Evolutionary conservation across 805 yeast genomes (phyloP).

Genomic region (Candida manassasensis): DNA sequence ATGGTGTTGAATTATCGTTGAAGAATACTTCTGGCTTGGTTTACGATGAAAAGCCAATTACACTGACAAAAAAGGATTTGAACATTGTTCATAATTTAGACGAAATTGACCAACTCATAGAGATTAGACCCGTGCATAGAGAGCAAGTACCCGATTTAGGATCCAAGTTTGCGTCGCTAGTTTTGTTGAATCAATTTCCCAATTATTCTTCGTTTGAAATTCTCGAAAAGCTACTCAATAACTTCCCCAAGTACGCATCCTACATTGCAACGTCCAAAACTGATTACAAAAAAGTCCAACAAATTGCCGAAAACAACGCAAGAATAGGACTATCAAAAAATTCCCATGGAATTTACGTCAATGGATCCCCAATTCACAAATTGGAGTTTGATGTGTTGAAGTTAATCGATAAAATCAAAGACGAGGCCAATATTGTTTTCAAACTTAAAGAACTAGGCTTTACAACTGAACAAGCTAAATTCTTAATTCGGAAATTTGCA

Average conservation of each 20-base stretch:
- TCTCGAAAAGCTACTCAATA: conserved; percentile 37
- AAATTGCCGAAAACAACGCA: conserved; percentile 25
- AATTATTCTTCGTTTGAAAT: conserved; percentile 24
- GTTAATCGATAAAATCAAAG: conserved; percentile 34
- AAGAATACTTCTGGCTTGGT: conserved; percentile 66
- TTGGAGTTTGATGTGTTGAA: conserved; percentile 40
- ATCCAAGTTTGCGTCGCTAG: conserved; percentile 36
- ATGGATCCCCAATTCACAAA: conserved; percentile 60
- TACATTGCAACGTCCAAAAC: conserved; percentile 19
- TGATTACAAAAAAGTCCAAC: conserved; percentile 18
- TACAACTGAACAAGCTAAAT: conserved; percentile 25
- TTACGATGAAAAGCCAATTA: conserved; percentile 52
- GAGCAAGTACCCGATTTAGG: conserved; percentile 35
- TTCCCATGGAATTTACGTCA: conserved; percentile 54
- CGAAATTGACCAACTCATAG: conserved; percentile 11
- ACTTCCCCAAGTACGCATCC: conserved; percentile 53
- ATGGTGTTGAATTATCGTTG: conserved; percentile 60
- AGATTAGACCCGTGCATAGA: conserved; percentile 24
- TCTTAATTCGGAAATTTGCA: conserved; percentile 33
- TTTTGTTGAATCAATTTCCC: conserved; percentile 18
- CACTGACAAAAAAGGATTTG: not conserved
- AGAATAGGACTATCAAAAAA: conserved; percentile 35
- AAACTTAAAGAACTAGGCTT: conserved; percentile 28
- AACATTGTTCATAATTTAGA: conserved; percentile 13
- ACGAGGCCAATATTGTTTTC: conserved; percentile 20